phyloP scores from a whole-genome alignment of 345 rosid species.

The Ceriops tagal region DNA sequence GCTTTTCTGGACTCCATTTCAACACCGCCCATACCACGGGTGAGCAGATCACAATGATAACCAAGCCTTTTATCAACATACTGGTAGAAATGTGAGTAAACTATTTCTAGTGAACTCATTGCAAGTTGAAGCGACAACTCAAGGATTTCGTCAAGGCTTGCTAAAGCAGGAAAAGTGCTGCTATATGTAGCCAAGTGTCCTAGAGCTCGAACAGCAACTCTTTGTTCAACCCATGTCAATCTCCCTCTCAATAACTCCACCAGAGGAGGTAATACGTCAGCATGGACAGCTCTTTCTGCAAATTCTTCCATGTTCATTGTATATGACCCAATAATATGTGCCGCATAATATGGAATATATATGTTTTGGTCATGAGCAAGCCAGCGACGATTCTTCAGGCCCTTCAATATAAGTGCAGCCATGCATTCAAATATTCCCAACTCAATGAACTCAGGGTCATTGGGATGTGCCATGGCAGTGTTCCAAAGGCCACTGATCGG shows the following conservation, averaged over 20 bases:
- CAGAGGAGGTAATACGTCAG: slow-evolving; percentile 83
- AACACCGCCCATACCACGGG: slow-evolving; percentile 99
- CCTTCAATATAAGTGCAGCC: slow-evolving; percentile 95
- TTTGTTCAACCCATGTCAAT: slow-evolving; percentile 97
- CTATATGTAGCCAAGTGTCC: slow-evolving; percentile 96
- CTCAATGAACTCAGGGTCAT: slow-evolving; percentile 94
- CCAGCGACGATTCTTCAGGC: slow-evolving; percentile 90
- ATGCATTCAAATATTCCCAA: slow-evolving; percentile 97
- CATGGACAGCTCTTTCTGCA: slow-evolving; percentile 74
- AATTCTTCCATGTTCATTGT: slow-evolving; percentile 99
- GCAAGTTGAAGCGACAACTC: slow-evolving; percentile 87
- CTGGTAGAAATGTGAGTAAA: slow-evolving; percentile 94
- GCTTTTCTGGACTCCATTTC: slow-evolving; percentile 99
- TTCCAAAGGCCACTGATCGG: slow-evolving; percentile 99
- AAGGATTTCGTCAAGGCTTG: slow-evolving; percentile 84
- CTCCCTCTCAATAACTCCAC: slow-evolving; percentile 93
- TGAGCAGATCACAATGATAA: slow-evolving; percentile 93
- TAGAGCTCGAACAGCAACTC: slow-evolving; percentile 97
- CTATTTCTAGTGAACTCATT: slow-evolving; percentile 91
- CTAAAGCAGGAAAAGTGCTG: slow-evolving; percentile 72
- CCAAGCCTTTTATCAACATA: slow-evolving; percentile 69
- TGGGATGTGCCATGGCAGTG: slow-evolving; percentile 99
- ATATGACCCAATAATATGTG: slow-evolving; percentile 96
- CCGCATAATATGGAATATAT: slow-evolving; percentile 96
- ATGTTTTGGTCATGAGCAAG: slow-evolving; percentile 94